Evolutionary conservation across 345 rosid species (phyloP).

Genomic region (Cardamine occulta): DNA sequence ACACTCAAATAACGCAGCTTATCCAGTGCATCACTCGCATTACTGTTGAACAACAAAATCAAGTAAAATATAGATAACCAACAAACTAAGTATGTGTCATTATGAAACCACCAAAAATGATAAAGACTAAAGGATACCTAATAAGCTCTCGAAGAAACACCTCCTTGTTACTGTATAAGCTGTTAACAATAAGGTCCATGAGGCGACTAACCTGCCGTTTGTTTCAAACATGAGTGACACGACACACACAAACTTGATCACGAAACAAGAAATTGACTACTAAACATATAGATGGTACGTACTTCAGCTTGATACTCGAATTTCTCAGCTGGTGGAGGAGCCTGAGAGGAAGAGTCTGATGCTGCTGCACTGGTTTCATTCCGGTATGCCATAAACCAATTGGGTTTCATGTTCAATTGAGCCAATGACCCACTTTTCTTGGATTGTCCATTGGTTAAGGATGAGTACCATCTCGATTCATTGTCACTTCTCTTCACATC

Average conservation of each 20-base stretch:
- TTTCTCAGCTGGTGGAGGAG: slow-evolving; percentile 69
- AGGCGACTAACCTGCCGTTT: slow-evolving; percentile 89
- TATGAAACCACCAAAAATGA: not conserved
- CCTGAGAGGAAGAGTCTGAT: slow-evolving; percentile 57
- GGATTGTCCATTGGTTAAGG: slow-evolving; percentile 48
- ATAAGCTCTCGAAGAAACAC: slow-evolving; percentile 96
- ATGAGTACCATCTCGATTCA: slow-evolving; percentile 62
- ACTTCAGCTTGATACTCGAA: slow-evolving; percentile 98
- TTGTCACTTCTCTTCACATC: slow-evolving; percentile 47
- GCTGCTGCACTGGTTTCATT: slow-evolving; percentile 72
- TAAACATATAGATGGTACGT: slow-evolving; percentile 1
- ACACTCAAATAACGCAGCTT: slow-evolving; percentile 89
- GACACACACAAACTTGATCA: not conserved
- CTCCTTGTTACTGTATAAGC: slow-evolving; percentile 95
- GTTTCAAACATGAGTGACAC: not conserved
- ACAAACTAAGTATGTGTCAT: not conserved
- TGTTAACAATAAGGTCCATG: slow-evolving; percentile 97
- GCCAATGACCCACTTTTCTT: slow-evolving; percentile 30
- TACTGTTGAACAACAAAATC: slow-evolving; percentile 53
- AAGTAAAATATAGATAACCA: slow-evolving; percentile 1
- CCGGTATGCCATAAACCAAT: slow-evolving; percentile 53
- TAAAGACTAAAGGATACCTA: slow-evolving; percentile 50
- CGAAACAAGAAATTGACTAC: not conserved
- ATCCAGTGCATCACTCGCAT: slow-evolving; percentile 99
- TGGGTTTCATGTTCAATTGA: slow-evolving; percentile 45